These are phyloP conservation scores for Taphrina flavorubra DNA, from an alignment of 1,139 yeast genomes.

Conservation along the genomic window DNA sequence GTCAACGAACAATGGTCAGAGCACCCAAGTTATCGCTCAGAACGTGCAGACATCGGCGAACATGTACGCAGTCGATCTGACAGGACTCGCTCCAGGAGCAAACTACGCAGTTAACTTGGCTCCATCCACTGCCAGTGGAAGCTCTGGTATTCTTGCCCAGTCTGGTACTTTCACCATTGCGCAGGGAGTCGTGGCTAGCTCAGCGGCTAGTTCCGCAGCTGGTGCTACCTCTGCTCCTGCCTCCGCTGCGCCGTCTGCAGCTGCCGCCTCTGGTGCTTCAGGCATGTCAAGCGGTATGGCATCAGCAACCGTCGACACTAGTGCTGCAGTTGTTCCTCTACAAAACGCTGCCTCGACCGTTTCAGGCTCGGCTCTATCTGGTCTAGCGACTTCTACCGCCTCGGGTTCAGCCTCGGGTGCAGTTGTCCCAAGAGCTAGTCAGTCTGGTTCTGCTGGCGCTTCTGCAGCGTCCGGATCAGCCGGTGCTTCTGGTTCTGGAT, in stretches of 20 bases:
- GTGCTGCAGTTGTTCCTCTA: not conserved
- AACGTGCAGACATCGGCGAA: conserved; percentile 22
- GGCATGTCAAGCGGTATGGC: conserved; percentile 7
- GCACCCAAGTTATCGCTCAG: conserved; percentile 20
- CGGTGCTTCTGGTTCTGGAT: conserved; percentile 9
- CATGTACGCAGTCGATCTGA: conserved; percentile 15
- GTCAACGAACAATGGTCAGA: conserved; percentile 34
- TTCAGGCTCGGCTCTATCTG: not conserved
- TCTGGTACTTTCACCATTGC: conserved; percentile 30
- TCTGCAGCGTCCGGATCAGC: conserved; percentile 13
- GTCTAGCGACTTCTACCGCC: conserved; percentile 3
- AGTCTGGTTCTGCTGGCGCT: not conserved
- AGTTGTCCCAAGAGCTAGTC: not conserved
- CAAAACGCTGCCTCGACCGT: conserved; percentile 2
- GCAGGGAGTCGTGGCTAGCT: conserved; percentile 17
- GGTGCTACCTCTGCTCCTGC: not conserved
- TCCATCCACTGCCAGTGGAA: conserved; percentile 18
- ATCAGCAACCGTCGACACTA: not conserved
- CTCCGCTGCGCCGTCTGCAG: not conserved
- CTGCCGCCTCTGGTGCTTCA: conserved; percentile 10
- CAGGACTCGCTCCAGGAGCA: conserved; percentile 31
- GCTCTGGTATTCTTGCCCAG: conserved; percentile 37
- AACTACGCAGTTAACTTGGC: conserved; percentile 36
- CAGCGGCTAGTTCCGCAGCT: conserved; percentile 7
- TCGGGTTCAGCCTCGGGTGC: conserved; percentile 11